A percentile compares a stretch with the other conserved stretches of the same genome.
These are phyloP conservation scores for Cadophora sp. DNA, from an alignment of 2,329 filamentous ascomycete genomes.

Conservation along the genomic window DNA sequence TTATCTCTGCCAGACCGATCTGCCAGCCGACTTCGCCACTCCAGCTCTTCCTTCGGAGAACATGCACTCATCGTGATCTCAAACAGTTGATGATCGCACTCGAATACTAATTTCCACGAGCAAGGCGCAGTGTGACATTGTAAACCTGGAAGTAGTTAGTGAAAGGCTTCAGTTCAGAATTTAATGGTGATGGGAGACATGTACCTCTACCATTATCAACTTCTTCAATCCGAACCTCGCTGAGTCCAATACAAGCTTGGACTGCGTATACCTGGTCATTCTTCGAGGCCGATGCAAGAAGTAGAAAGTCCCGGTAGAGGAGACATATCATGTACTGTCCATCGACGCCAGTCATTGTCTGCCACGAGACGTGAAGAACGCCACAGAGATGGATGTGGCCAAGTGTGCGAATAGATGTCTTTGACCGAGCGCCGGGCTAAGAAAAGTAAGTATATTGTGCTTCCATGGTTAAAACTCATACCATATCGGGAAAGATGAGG, in stretches of 20 bases:
- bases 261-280: constrained; percentile 74
- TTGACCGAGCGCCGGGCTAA: constrained; percentile 57
- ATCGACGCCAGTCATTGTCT: constrained; percentile 68
- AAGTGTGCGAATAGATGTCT: constrained; percentile 75
- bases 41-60: constrained; percentile 76
- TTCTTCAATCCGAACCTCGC: constrained; percentile 71
- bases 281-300: constrained; percentile 73
- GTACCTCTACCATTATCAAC: constrained; percentile 78
- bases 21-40: constrained; percentile 77
- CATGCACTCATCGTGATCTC: constrained; percentile 90
- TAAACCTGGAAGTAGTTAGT: constrained; percentile 62
- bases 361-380: constrained; percentile 82
- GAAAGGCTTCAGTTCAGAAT: not conserved
- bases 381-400: constrained; percentile 85
- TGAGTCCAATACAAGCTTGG: constrained; percentile 75
- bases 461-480: constrained; percentile 48
- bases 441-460: not conserved
- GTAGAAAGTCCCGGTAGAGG: constrained; percentile 80
- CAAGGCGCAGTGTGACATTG: constrained; percentile 87
- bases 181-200: not conserved
- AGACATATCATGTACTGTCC: constrained; percentile 87
- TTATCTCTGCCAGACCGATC: constrained; percentile 57
- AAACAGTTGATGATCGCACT: constrained; percentile 76
- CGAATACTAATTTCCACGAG: constrained; percentile 92
- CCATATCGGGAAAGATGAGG: constrained; percentile 75